Conservation (phyloP, 495 filamentous ascomycete genomes). For the Pyrenula massariospora region DNA sequence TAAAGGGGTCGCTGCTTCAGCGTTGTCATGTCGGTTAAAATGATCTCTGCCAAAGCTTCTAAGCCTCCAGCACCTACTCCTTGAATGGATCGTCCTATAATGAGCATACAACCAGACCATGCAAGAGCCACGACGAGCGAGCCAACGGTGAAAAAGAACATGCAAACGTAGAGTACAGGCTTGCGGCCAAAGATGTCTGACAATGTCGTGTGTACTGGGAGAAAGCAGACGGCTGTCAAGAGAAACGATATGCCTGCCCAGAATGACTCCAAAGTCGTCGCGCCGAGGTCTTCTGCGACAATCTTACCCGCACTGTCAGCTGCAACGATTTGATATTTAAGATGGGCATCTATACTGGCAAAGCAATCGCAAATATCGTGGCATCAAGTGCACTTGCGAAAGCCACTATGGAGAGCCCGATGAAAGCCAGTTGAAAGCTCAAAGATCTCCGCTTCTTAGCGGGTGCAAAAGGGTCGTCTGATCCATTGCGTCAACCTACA, state of each 20-base stretch:
- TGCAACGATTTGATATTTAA: not conserved
- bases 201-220: slow-evolving; percentile 5
- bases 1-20: slow-evolving; percentile 22
- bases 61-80: slow-evolving; percentile 21
- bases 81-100: slow-evolving; percentile 16
- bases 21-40: slow-evolving; percentile 25
- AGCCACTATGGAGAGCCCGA: not conserved
- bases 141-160: slow-evolving; percentile 14
- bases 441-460: not conserved
- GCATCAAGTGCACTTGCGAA: slow-evolving; percentile 51
- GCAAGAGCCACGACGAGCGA: slow-evolving; percentile 15
- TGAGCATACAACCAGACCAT: slow-evolving; percentile 9
- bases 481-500: no score
- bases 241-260: slow-evolving; percentile 47
- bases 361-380: slow-evolving; percentile 51
- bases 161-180: slow-evolving; percentile 11
- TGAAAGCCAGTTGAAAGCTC: not conserved
- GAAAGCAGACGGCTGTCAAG: slow-evolving; percentile 25
- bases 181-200: slow-evolving; percentile 20
- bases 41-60: slow-evolving; percentile 13
- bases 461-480: no score
- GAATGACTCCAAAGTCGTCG: slow-evolving; percentile 44
- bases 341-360: slow-evolving; percentile 19
- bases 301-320: not conserved
- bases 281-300: slow-evolving; percentile 34